A percentile compares a stretch with the other conserved stretches of the same genome.
Conservation (phyloP, 2,329 filamentous ascomycete genomes). For the Pseudogymnoascus sp. region DNA sequence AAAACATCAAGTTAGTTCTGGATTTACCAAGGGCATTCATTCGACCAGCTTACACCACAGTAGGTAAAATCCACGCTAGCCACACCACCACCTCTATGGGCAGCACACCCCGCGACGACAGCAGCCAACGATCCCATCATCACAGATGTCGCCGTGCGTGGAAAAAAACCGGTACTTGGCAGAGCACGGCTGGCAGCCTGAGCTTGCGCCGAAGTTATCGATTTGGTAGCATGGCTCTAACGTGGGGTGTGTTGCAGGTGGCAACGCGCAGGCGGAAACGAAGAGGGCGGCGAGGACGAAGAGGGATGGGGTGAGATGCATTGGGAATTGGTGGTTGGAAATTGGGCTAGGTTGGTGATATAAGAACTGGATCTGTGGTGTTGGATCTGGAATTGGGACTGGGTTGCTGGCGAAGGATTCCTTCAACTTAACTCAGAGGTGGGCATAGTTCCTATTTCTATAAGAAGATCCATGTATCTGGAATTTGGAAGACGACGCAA, state of each 20-base stretch:
- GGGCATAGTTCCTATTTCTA: neutral
- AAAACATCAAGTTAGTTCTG: neutral
- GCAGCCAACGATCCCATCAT: neutral
- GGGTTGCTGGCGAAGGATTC: neutral
- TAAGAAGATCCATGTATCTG: neutral
- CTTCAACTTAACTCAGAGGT: neutral
- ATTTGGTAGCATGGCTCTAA: neutral
- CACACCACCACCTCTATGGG: neutral
- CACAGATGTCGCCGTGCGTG: neutral
- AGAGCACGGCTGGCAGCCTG: neutral
- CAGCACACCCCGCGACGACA: neutral
- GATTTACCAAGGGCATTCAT: neutral
- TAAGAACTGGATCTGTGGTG: neutral
- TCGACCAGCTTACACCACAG: neutral
- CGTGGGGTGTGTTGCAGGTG: neutral
- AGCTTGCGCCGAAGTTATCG: neutral
- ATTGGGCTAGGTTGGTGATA: neutral
- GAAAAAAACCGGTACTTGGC: neutral
- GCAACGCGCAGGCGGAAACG: neutral
- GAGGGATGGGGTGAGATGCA: neutral
- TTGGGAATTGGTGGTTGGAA: neutral
- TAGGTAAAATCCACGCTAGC: too few species aligned
- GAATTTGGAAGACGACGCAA: neutral
- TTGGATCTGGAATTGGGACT: neutral
- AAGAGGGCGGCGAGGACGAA: neutral